Conservation (phyloP, 805 yeast genomes). For the Candida coleopterorum region DNA sequence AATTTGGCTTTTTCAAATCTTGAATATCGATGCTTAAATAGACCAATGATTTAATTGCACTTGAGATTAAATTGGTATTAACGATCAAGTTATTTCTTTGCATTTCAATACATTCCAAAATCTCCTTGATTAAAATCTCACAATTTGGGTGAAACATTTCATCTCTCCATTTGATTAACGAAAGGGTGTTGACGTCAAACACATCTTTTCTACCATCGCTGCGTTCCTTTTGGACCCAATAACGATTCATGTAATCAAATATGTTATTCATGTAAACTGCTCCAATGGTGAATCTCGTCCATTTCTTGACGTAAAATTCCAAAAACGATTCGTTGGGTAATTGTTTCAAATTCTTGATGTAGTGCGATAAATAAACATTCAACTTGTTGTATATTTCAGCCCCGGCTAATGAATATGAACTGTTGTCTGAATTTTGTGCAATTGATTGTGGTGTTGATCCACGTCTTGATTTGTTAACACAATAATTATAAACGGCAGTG, state of each 20-base stretch:
- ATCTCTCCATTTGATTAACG: conserved; percentile 83
- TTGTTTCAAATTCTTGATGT: conserved; percentile 47
- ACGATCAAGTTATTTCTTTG: conserved; percentile 79
- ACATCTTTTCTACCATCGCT: conserved; percentile 88
- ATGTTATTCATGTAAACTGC: conserved; percentile 90
- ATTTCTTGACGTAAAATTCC: conserved; percentile 77
- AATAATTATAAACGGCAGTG: conserved; percentile 88
- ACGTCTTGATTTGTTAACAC: conserved; percentile 69
- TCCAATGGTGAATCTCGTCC: conserved; percentile 88
- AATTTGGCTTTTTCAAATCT: conserved; percentile 80
- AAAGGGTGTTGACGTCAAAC: conserved; percentile 85
- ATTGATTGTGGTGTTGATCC: conserved; percentile 11
- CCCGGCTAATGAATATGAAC: conserved; percentile 63
- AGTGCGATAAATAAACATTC: conserved; percentile 58
- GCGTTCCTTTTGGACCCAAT: conserved; percentile 96
- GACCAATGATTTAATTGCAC: conserved; percentile 83
- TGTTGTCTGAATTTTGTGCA: conserved; percentile 15
- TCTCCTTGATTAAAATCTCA: conserved; percentile 57
- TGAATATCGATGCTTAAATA: conserved; percentile 85
- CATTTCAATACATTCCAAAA: conserved; percentile 66
- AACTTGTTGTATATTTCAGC: conserved; percentile 80
- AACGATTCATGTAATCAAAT: conserved; percentile 91
- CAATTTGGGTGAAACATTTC: conserved; percentile 70
- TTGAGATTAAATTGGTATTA: conserved; percentile 58
- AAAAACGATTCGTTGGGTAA: conserved; percentile 63